These are phyloP conservation scores for Fusarium sp. DNA, from an alignment of 2,329 filamentous ascomycete genomes.

Conservation along the genomic window DNA sequence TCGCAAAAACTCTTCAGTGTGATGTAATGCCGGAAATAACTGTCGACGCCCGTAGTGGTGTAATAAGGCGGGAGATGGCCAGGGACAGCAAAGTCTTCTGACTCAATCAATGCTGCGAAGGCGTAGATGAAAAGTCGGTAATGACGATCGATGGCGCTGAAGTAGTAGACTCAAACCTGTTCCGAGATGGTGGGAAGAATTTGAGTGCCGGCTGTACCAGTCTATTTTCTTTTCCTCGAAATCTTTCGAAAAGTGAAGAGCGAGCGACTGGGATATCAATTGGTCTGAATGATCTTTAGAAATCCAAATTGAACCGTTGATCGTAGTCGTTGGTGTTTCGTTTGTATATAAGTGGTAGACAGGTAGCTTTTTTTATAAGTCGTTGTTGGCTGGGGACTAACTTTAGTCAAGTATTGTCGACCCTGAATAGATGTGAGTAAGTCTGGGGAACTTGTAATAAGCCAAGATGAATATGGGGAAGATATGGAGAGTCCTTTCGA, in stretches of 20 bases:
- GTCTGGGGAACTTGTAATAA: conserved; percentile 36
- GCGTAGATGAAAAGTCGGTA: conserved; percentile 16
- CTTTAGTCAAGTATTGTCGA: conserved; percentile 20
- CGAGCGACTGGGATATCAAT: conserved; percentile 23
- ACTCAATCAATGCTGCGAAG: conserved; percentile 17
- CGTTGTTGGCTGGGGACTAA: conserved; percentile 21
- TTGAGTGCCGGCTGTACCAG: conserved; percentile 21
- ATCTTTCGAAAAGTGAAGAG: conserved; percentile 1
- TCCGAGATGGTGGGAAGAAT: conserved; percentile 34
- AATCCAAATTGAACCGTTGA: conserved; percentile 9
- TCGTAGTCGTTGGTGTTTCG: conserved; percentile 11
- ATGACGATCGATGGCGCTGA: conserved; percentile 30
- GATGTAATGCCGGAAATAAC: conserved; percentile 32
- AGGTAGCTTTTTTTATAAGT: conserved; percentile 23
- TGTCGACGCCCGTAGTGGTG: conserved; percentile 24
- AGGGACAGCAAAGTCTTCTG: conserved; percentile 33
- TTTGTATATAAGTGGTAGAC: conserved; percentile 29
- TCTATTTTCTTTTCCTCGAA: conserved; percentile 28
- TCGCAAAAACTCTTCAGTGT: conserved; percentile 35
- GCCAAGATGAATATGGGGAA: conserved; percentile 34
- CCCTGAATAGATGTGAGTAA: conserved; percentile 21
- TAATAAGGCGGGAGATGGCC: conserved; percentile 33
- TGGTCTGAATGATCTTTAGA: conserved; percentile 14
- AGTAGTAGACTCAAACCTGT: conserved; percentile 21
- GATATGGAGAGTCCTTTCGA: conserved; percentile 38